These are phyloP conservation scores for Chaetothyriales sp. DNA, from an alignment of 2,329 filamentous ascomycete species.

Conservation along the genomic window DNA sequence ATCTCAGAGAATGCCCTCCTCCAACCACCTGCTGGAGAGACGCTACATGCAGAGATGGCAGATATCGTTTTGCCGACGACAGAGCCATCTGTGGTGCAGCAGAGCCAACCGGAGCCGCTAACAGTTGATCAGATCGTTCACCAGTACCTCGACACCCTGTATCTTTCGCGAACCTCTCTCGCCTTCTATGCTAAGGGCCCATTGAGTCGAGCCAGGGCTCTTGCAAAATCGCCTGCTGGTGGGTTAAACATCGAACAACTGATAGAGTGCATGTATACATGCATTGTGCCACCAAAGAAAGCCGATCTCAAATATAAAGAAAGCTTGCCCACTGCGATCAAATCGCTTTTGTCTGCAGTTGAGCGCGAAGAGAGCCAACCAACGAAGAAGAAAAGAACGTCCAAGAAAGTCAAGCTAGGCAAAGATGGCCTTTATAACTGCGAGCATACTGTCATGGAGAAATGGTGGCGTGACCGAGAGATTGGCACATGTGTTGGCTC, in stretches of 20 bases:
- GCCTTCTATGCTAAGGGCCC: constrained; percentile 39
- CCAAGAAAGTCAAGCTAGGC: constrained; percentile 28
- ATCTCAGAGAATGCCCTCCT: background rate
- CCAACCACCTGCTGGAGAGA: background rate
- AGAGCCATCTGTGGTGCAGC: background rate
- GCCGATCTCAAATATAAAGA: constrained; percentile 34
- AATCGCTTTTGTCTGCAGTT: constrained; percentile 19
- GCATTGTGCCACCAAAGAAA: constrained; percentile 30
- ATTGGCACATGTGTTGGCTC: constrained; percentile 3
- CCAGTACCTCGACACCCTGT: constrained; percentile 16
- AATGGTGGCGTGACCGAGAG: constrained; percentile 32
- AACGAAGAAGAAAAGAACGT: constrained; percentile 16
- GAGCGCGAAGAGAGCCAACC: constrained; percentile 19
- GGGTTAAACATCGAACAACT: constrained; percentile 19
- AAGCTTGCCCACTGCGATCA: constrained; percentile 27
- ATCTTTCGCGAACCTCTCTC: constrained; percentile 28
- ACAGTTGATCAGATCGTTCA: constrained; percentile 10
- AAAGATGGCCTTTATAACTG: constrained; percentile 33
- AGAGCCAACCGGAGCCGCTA: constrained; percentile 1
- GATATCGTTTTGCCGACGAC: constrained; percentile 3
- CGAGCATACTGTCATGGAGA: constrained; percentile 28
- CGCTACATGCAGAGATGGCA: background rate
- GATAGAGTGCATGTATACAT: constrained; percentile 26
- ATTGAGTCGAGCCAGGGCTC: constrained; percentile 30
- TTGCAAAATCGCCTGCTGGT: constrained; percentile 21